These are phyloP conservation scores for Zygosaccharomyces bisporus DNA, from an alignment of 805 yeast genomes.

Conservation along the genomic window DNA sequence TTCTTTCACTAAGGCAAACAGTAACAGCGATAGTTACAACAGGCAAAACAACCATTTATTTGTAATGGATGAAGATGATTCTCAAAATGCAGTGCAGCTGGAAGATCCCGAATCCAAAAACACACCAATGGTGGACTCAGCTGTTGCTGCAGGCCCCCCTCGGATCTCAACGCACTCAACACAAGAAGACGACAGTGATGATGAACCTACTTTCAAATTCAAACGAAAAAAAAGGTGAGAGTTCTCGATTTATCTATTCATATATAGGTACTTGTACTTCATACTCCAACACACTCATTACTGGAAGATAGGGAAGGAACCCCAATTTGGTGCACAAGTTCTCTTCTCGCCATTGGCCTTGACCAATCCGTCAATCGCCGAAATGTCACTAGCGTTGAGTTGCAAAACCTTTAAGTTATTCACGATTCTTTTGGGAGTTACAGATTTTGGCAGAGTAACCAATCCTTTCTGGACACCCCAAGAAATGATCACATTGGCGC, in stretches of 20 bases:
- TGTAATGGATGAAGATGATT: slow-evolving; percentile 22
- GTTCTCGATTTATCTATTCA: not conserved
- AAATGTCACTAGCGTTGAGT: slow-evolving; percentile 38
- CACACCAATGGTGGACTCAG: not conserved
- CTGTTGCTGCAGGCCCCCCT: not conserved
- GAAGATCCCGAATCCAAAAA: not conserved
- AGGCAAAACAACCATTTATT: slow-evolving; percentile 16
- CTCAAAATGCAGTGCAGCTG: slow-evolving; percentile 3
- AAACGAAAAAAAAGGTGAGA: slow-evolving; percentile 20
- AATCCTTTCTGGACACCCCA: slow-evolving; percentile 59
- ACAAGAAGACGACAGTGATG: slow-evolving; percentile 29
- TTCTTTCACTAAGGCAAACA: slow-evolving; percentile 8
- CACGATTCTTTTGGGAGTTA: slow-evolving; percentile 42
- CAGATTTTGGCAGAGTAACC: slow-evolving; percentile 51
- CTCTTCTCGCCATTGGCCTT: slow-evolving; percentile 33
- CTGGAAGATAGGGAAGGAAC: slow-evolving; percentile 22
- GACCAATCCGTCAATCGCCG: slow-evolving; percentile 28
- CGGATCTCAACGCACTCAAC: not conserved
- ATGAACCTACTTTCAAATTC: slow-evolving; percentile 38
- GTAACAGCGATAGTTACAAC: not conserved
- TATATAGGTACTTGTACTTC: too few relatives aligned
- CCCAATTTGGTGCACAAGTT: slow-evolving; percentile 29
- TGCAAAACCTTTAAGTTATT: slow-evolving; percentile 35
- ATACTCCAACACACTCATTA: slow-evolving; percentile 3
- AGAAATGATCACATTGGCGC: slow-evolving; percentile 52